phyloP scores from a whole-genome alignment of 2,329 filamentous ascomycete genomes.

The Pyricularia sp. region DNA sequence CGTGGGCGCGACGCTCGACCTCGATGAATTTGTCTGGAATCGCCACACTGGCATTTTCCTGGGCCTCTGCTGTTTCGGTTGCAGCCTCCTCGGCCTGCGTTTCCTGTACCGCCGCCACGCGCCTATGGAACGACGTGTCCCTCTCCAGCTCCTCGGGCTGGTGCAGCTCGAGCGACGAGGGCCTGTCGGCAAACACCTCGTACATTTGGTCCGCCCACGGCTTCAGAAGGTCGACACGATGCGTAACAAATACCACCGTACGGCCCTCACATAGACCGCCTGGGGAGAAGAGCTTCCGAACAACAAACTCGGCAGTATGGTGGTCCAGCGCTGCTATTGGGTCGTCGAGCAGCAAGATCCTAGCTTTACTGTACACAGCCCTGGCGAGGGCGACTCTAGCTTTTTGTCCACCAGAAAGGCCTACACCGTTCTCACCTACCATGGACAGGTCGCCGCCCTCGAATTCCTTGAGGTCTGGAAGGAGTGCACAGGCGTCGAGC shows the following conservation, averaged over 20 bases:
- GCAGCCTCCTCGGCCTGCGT: neutral
- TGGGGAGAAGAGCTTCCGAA: conserved; percentile 42
- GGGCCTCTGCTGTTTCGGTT: conserved; percentile 15
- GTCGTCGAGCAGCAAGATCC: conserved; percentile 47
- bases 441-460: conserved; percentile 43
- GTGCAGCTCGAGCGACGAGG: conserved; percentile 14
- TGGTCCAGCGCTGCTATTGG: conserved; percentile 51
- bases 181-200: conserved; percentile 49
- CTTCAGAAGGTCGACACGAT: conserved; percentile 64
- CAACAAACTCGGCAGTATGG: conserved; percentile 44
- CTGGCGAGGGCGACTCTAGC: conserved; percentile 50
- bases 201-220: conserved; percentile 62
- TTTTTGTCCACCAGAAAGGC: conserved; percentile 50
- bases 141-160: conserved; percentile 19
- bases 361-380: conserved; percentile 44
- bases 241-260: conserved; percentile 68
- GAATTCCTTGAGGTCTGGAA: conserved; percentile 42
- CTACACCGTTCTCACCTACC: conserved; percentile 50
- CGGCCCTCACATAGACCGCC: conserved; percentile 34
- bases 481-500: conserved; percentile 46
- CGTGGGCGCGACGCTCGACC: conserved; percentile 61
- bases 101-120: conserved; percentile 16
- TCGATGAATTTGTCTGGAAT: conserved; percentile 66
- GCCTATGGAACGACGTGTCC: conserved; percentile 24
- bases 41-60: conserved; percentile 33